Conservation (phyloP, 169 alveolate species). For the Plasmodium sp. region DNA sequence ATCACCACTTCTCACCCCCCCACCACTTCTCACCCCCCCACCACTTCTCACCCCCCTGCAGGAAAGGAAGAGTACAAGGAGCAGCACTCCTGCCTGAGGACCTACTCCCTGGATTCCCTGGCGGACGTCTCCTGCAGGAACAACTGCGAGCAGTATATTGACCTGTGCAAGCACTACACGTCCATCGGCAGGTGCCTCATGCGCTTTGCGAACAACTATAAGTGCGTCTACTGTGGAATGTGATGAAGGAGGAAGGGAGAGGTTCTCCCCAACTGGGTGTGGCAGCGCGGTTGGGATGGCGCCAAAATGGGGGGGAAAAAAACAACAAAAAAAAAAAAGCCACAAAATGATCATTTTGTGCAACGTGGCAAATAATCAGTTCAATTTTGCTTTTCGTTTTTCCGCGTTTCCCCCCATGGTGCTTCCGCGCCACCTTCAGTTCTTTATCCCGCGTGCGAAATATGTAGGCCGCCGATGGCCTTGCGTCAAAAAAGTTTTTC, state of each 20-base stretch:
- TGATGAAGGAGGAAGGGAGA: not conserved
- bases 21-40: not conserved
- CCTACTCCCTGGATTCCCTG: slow-evolving; percentile 12
- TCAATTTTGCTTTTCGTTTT: not conserved
- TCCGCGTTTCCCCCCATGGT: not conserved
- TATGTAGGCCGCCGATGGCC: not conserved
- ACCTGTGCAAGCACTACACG: not conserved
- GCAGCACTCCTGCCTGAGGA: slow-evolving; percentile 31
- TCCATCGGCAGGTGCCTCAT: slow-evolving; percentile 34
- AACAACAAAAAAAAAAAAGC: not conserved
- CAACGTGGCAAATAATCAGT: not conserved
- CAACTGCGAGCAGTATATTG: slow-evolving; percentile 29
- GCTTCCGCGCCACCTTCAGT: not conserved
- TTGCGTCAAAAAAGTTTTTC: not conserved
- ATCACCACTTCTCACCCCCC: too few relatives aligned
- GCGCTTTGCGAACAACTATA: not conserved
- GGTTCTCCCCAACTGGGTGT: not conserved
- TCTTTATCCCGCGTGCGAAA: not conserved
- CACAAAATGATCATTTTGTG: not conserved
- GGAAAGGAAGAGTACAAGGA: slow-evolving; percentile 68
- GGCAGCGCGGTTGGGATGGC: not conserved
- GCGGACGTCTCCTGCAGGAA: slow-evolving; percentile 28
- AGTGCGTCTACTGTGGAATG: slow-evolving; percentile 72
- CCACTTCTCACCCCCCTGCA: not conserved
- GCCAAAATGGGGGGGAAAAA: not conserved